Base-by-base conservation (phyloP, 805 yeast species). In the Zygosaccharomyces gambellarensis region DNA sequence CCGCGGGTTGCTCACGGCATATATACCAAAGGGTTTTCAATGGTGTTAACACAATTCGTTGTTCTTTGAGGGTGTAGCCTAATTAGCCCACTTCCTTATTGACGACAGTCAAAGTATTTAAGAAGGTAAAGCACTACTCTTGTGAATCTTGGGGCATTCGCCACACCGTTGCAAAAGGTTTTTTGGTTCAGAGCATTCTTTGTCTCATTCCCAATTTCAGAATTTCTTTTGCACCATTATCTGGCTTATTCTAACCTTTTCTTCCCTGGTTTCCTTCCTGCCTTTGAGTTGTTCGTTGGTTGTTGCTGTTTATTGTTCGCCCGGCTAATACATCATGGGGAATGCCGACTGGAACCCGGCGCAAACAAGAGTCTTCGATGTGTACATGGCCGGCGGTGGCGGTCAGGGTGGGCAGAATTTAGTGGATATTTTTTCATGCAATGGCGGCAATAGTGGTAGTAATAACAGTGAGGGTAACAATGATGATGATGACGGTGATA, bases 311-410 rank as follows among this genome's bases (percentile, higher is more conserved):
- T 14, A 21, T 31, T 31, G 36, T 34, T 14, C 38, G 22, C 38
- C 38, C 38, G 11, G 19, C 22, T 34, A 34, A 34, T 30, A 12
- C 45, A 30, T 14, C 45, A 42, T 42, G 45, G 45, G 38, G 45
- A 42, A 42, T 42, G 45, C 38, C 45, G 45, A 41, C 32, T 59
- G 62, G 63, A 49, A 56, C 40, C 59, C 64, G 5, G 48, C 52
- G 4, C 53, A 52, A 27, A 48, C 64, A 0, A 52, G 60, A 21
- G 60, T 62, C 8, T 63, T 63, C 43, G 67, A 63, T 45, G 63
- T 63, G 2, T 62, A 58, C 48, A 51, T 55, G 48, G 54, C 57
- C 19, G 54, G 51, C 27, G 60, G 59, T 5, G 32, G 51, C 2
- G 44, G 56, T 8, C 56, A 53, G 40, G 55, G 54, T 25, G 41